A percentile compares a stretch with the other conserved stretches of the same genome.
Evolutionary conservation across 83 land plant species (phyloP).

Genomic region (Larix sibirica): DNA sequence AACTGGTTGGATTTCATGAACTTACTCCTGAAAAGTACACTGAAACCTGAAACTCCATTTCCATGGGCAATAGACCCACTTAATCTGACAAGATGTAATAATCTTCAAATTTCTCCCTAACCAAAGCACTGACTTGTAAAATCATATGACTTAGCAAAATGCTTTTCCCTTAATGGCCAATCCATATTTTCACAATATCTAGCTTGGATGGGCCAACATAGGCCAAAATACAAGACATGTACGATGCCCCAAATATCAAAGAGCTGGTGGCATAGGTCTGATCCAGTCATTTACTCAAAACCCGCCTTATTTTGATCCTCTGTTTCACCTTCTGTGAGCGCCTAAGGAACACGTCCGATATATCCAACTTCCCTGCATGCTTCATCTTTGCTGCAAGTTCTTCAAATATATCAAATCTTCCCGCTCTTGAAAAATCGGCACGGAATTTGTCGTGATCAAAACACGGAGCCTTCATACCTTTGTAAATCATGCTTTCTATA

Average conservation of each 20-base stretch:
- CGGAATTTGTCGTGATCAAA: slow-evolving; percentile 58
- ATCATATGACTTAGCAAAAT: not conserved
- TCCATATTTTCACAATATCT: not conserved
- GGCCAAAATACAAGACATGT: not conserved
- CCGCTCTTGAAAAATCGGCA: slow-evolving; percentile 52
- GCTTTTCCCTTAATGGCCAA: not conserved
- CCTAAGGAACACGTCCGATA: slow-evolving; percentile 30
- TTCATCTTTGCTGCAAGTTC: slow-evolving; percentile 62
- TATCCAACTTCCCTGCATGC: slow-evolving; percentile 50
- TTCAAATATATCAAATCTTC: slow-evolving; percentile 45
- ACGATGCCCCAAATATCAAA: not conserved
- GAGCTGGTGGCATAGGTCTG: not conserved
- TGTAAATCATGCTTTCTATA: slow-evolving; percentile 62
- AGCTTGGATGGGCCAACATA: not conserved
- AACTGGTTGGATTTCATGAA: not conserved
- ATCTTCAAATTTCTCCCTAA: not conserved
- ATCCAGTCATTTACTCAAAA: not conserved
- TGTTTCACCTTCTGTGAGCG: slow-evolving; percentile 50
- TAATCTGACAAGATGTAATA: not conserved
- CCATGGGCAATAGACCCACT: not conserved
- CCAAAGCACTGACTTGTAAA: not conserved
- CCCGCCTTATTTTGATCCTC: slow-evolving; percentile 21
- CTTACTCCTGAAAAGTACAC: not conserved
- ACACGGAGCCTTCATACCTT: slow-evolving; percentile 64
- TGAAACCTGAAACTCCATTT: not conserved